Conservation (phyloP, 352 stramenopile species). For the Aphanomyces astaci region DNA sequence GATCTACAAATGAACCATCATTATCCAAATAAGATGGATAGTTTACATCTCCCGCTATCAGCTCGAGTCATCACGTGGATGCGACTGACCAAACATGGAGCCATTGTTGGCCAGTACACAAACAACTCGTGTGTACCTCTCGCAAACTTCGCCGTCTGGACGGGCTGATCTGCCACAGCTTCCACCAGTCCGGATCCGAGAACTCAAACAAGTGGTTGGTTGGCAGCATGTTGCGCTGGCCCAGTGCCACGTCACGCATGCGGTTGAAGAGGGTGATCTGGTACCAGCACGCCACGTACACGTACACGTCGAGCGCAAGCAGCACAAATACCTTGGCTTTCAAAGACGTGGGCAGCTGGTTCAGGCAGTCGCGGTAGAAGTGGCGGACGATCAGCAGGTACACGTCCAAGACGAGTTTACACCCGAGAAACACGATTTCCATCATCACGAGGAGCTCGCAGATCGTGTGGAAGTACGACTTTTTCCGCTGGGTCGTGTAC, state of each 20-base stretch:
- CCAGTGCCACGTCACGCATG: conserved; percentile 70
- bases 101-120: no score
- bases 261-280: conserved; percentile 75
- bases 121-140: no score
- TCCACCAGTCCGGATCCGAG: conserved; percentile 13
- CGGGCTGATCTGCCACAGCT: not conserved
- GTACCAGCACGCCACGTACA: conserved; percentile 60
- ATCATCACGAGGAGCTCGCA: conserved; percentile 71
- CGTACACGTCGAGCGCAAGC: conserved; percentile 40
- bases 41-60: no score
- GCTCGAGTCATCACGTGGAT: no score
- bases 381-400: conserved; percentile 30
- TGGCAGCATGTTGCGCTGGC: conserved; percentile 31
- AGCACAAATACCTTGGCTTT: conserved; percentile 37
- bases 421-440: conserved; percentile 63
- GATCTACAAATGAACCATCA: no score
- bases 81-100: no score
- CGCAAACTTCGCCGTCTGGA: not conserved
- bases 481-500: conserved; percentile 24
- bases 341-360: not conserved
- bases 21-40: no score
- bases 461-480: conserved; percentile 62
- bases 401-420: conserved; percentile 44
- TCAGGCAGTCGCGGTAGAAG: conserved; percentile 24
- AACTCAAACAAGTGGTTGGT: conserved; percentile 10